phyloP scores from a whole-genome alignment of 2,329 filamentous ascomycete genomes.

The Periconia sp. region DNA sequence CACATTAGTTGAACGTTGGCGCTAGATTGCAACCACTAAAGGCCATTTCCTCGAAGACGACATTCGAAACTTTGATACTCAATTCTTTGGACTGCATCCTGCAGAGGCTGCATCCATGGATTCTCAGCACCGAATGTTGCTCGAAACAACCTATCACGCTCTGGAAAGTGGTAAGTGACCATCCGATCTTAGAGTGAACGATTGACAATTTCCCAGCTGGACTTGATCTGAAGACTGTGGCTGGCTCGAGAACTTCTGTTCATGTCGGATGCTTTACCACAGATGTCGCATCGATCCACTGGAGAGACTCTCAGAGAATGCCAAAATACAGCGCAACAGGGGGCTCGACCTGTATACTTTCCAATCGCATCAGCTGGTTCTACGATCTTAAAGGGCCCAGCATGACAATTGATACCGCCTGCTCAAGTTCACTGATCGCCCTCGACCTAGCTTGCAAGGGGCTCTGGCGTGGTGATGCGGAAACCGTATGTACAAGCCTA shows the following conservation, averaged over 20 bases:
- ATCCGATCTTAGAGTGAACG: background rate
- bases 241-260: constrained; percentile 24
- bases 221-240: constrained; percentile 17
- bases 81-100: constrained; percentile 26
- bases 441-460: constrained; percentile 28
- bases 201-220: too few species aligned
- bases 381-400: constrained; percentile 32
- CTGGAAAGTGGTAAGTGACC: constrained; percentile 17
- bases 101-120: constrained; percentile 30
- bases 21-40: constrained; percentile 10
- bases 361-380: constrained; percentile 30
- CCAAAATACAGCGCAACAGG: constrained; percentile 16
- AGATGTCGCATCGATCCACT: constrained; percentile 18
- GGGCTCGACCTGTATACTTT: constrained; percentile 4
- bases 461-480: constrained; percentile 17
- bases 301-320: constrained; percentile 14
- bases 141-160: constrained; percentile 36
- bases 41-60: constrained; percentile 28
- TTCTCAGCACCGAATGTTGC: constrained; percentile 29
- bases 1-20: background rate
- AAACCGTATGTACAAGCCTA: too few species aligned
- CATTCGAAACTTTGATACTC: constrained; percentile 25
- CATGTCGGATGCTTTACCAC: constrained; percentile 20
- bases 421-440: constrained; percentile 29
- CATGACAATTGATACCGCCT: constrained; percentile 35